Base-by-base conservation (phyloP, 495 filamentous ascomycete genomes). In the Talaromyces proteolyticus region DNA sequence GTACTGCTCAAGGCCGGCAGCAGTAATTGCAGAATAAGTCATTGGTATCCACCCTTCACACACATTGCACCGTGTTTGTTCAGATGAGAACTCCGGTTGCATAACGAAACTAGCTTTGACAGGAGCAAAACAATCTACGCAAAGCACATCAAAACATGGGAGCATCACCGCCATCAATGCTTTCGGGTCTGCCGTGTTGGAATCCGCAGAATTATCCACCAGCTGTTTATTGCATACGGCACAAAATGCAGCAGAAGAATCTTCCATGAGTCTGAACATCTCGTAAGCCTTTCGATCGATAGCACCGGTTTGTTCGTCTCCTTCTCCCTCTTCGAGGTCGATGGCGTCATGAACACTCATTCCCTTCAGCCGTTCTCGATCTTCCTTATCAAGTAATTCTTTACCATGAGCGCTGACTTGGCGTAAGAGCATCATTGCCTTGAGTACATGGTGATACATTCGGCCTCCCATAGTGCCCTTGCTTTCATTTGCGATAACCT, bases 401-500 rank as follows among this genome's bases (percentile, higher is more conserved):
- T 82, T 85, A 6, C 93, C 93, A 65, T 95, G 89, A 3, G 91
- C 93, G 57, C 89, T 96, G 24, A 96, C 83, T 41, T 91, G 79
- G 4, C 93, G 89, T 7, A 98, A 78, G 37, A 91, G 88, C 59
- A 92, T 80, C 67, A 98, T 96, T 7, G 88, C 86, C 51, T 88
- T 89, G 36, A 98, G 67, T 46, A 97, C 89, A 53, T 94, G 88
- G 21, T 91, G 88, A 62, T 93, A 96, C 47, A 84, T 81, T 41
- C 81, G 88, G 18, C 90, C 91, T 42, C 87, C 86, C 40, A 95
- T 75, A 55, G 81, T 82, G 22, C 75, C 81, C 49, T 71, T 71
- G 49, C 61, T 59, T 22, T 77, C 68, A 40, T 64, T 70, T 0
- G 79, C 67, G 42, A 79, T 76, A 10, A 84, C 73, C 11, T 65